Evolutionary conservation across 2,329 filamentous ascomycete species (phyloP).

Genomic region (Lomentospora prolificans): DNA sequence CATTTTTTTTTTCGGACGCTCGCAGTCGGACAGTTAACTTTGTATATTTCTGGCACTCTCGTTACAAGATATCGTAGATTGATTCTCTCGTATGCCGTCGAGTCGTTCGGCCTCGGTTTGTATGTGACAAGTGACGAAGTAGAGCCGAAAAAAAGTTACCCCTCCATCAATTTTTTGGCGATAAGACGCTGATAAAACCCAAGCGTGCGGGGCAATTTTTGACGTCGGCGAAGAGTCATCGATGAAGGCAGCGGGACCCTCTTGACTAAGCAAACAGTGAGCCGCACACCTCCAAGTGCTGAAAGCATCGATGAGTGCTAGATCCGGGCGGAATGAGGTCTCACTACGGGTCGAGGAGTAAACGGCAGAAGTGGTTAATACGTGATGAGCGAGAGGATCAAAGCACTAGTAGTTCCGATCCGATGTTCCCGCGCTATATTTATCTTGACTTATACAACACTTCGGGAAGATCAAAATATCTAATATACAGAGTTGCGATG

Average conservation of each 20-base stretch:
- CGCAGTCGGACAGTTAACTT: background rate
- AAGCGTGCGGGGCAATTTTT: background rate
- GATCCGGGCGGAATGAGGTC: too few species aligned
- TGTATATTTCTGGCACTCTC: too few species aligned
- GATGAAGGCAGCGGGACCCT: background rate
- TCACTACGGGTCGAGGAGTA: too few species aligned
- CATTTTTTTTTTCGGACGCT: background rate
- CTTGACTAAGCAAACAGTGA: conserved; percentile 1
- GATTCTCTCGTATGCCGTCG: background rate
- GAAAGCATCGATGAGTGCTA: too few species aligned
- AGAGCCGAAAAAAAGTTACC: too few species aligned
- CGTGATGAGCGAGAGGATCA: too few species aligned
- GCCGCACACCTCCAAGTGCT: too few species aligned
- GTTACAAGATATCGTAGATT: background rate
- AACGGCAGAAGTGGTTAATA: too few species aligned
- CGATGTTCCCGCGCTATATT: too few species aligned
- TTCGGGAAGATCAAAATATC: background rate
- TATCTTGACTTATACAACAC: background rate
- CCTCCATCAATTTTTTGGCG: background rate
- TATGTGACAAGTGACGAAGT: background rate
- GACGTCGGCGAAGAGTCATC: background rate
- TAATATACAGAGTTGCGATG: background rate
- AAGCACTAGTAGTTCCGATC: too few species aligned
- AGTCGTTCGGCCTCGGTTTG: background rate
- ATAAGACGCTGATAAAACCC: background rate